Evolutionary conservation across 768 basidiomycete genomes (phyloP).

Genomic region (Trametes villosa): DNA sequence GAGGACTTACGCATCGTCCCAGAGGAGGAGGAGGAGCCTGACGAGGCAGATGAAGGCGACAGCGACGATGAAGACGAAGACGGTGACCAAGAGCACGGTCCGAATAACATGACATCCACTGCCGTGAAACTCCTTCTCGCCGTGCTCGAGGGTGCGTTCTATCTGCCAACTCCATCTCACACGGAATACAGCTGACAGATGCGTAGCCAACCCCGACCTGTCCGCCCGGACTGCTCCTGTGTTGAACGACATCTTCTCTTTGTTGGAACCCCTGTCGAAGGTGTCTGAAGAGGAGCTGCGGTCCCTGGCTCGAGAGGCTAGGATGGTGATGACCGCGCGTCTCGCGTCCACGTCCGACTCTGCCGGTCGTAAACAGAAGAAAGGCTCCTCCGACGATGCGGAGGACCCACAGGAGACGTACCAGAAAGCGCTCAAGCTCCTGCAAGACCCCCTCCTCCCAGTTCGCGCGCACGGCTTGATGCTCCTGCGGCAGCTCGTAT

Average conservation of each 20-base stretch:
- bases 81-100: conserved; percentile 50
- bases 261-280: conserved; percentile 61
- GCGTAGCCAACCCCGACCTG: conserved; percentile 55
- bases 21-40: conserved; percentile 39
- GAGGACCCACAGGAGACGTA: conserved; percentile 67
- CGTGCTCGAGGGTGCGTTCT: conserved; percentile 77
- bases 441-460: conserved; percentile 91
- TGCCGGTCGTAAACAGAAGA: conserved; percentile 27
- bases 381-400: conserved; percentile 34
- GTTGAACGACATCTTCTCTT: conserved; percentile 70
- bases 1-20: conserved; percentile 43
- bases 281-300: conserved; percentile 53
- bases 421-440: conserved; percentile 82
- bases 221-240: conserved; percentile 64
- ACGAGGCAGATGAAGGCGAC: conserved; percentile 39
- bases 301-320: conserved; percentile 73
- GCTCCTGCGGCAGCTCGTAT: conserved; percentile 78
- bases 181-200: neutral
- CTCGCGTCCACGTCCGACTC: conserved; percentile 60
- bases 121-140: conserved; percentile 82
- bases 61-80: conserved; percentile 58
- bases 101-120: conserved; percentile 61
- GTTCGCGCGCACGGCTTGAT: conserved; percentile 93
- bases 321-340: conserved; percentile 83
- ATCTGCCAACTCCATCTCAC: neutral